phyloP scores from a whole-genome alignment of 768 basidiomycete species.

The Boletellus ananiceps region DNA sequence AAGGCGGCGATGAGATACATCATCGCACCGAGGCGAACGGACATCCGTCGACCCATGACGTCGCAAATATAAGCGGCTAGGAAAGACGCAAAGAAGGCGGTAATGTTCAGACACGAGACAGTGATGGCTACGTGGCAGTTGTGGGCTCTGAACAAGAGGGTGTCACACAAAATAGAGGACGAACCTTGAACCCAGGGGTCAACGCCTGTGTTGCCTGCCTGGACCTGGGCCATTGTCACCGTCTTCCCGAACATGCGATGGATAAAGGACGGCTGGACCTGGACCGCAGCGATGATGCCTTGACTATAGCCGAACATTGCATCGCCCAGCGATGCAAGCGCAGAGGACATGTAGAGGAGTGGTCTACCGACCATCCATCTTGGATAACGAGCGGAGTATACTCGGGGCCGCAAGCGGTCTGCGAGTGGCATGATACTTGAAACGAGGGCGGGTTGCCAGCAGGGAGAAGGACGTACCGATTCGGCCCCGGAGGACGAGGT shows the following conservation, averaged over 20 bases:
- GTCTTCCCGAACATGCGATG: slow-evolving; percentile 42
- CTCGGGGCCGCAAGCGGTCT: slow-evolving; percentile 31
- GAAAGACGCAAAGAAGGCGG: slow-evolving; percentile 44
- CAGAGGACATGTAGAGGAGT: slow-evolving; percentile 47
- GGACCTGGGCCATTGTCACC: slow-evolving; percentile 43
- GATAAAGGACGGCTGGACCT: slow-evolving; percentile 51
- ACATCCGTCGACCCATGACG: slow-evolving; percentile 45
- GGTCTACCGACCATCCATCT: slow-evolving; percentile 49
- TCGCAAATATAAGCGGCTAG: slow-evolving; percentile 48
- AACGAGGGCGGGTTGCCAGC: slow-evolving; percentile 7
- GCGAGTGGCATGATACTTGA: slow-evolving; percentile 20
- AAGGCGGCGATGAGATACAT: slow-evolving; percentile 47
- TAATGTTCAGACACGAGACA: slow-evolving; percentile 46
- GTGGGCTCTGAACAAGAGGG: neutral
- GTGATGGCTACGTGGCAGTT: slow-evolving; percentile 37
- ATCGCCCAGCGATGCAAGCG: slow-evolving; percentile 51
- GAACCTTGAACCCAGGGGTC: slow-evolving; percentile 45
- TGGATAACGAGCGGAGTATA: slow-evolving; percentile 46
- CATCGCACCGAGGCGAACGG: slow-evolving; percentile 46
- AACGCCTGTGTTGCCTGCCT: slow-evolving; percentile 40
- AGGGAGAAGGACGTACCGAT: neutral
- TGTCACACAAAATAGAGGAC: slow-evolving; percentile 1
- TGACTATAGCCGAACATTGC: slow-evolving; percentile 56
- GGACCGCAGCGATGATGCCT: slow-evolving; percentile 47
- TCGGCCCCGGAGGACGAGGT: slow-evolving; percentile 1